Conservation (phyloP, 2,329 filamentous ascomycete species). For the Fusarium miscanthi region DNA sequence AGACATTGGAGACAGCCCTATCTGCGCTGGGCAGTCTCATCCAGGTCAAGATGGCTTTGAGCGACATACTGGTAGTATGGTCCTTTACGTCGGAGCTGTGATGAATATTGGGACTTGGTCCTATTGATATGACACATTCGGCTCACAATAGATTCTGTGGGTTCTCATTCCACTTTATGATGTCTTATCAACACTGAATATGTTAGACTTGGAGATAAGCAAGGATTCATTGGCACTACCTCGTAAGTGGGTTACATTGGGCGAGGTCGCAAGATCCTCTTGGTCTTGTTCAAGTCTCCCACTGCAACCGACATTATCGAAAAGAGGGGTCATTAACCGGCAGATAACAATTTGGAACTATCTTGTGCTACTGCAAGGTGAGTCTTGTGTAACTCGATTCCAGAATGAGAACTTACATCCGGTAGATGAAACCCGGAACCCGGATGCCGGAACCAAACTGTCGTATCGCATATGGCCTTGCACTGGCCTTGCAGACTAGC, state of each 20-base stretch:
- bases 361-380: neutral
- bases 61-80: rapidly evolving
- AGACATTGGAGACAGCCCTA: neutral
- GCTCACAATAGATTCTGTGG: rapidly evolving
- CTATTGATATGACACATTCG: rapidly evolving
- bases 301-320: neutral
- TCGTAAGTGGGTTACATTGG: neutral
- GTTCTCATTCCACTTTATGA: neutral
- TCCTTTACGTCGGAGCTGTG: neutral
- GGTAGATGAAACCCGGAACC: neutral
- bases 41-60: neutral
- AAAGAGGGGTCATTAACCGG: neutral
- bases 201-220: neutral
- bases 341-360: neutral
- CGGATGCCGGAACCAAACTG: rapidly evolving
- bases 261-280: neutral
- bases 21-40: neutral
- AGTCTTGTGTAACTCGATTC: neutral
- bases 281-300: neutral
- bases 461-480: neutral
- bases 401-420: neutral
- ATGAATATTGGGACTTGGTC: neutral
- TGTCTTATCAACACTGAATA: neutral
- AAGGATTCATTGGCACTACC: neutral
- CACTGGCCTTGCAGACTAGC: rapidly evolving